phyloP scores from a whole-genome alignment of 257 asterid genomes.

The Avicennia marina region DNA sequence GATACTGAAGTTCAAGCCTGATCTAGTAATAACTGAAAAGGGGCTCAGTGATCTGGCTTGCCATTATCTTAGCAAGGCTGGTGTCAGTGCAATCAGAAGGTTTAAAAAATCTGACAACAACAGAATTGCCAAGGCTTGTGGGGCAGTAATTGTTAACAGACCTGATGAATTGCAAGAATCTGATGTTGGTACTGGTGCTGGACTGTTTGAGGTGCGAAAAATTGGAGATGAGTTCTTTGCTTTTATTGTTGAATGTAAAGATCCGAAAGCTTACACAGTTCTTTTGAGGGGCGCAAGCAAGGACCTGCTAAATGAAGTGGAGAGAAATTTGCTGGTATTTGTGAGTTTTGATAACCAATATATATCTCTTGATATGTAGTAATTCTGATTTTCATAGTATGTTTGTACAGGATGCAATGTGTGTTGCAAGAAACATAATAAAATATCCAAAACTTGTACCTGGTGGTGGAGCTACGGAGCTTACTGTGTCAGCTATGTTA shows the following conservation, averaged over 20 bases:
- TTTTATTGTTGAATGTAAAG: constrained; percentile 79
- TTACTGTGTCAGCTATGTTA: constrained; percentile 85
- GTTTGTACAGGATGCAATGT: constrained; percentile 81
- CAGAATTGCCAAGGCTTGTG: constrained; percentile 96
- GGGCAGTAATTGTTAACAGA: constrained; percentile 90
- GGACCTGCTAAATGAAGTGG: constrained; percentile 95
- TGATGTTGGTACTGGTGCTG: constrained; percentile 94
- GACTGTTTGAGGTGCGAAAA: constrained; percentile 87
- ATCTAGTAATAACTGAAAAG: constrained; percentile 82
- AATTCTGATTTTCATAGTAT: constrained; percentile 11
- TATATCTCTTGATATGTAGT: background rate
- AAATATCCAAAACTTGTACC: constrained; percentile 96
- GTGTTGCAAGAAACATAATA: constrained; percentile 90
- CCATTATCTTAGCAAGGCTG: constrained; percentile 89
- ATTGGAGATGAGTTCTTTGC: constrained; percentile 93
- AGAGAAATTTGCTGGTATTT: constrained; percentile 87
- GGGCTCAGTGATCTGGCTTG: constrained; percentile 92
- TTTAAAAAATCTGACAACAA: constrained; percentile 83
- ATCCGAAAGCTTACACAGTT: constrained; percentile 92
- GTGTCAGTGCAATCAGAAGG: constrained; percentile 96
- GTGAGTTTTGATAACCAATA: background rate
- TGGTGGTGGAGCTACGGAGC: constrained; percentile 98
- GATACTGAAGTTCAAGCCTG: constrained; percentile 81
- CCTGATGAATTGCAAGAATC: constrained; percentile 98
- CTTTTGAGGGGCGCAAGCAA: constrained; percentile 97